Conservation (phyloP, 345 rosid genomes). For the Pugionium cornutum region DNA sequence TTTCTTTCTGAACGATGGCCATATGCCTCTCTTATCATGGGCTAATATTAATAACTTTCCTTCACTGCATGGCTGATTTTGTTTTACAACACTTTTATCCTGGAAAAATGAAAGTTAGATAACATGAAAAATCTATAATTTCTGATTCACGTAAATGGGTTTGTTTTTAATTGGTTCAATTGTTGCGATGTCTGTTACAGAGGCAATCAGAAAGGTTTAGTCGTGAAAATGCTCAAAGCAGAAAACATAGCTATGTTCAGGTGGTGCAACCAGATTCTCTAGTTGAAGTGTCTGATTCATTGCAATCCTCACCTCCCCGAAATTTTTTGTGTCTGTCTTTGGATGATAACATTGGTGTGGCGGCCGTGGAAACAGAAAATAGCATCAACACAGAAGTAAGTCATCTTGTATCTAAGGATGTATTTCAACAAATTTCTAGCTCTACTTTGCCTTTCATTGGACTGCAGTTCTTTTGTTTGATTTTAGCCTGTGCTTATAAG, state of each 20-base stretch:
- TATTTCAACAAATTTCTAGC: conserved; percentile 49
- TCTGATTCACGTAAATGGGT: conserved; percentile 21
- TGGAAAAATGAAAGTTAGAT: conserved; percentile 17
- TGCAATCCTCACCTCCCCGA: conserved; percentile 36
- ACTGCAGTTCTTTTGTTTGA: conserved; percentile 6
- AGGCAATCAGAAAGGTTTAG: conserved; percentile 70
- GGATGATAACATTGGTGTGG: conserved; percentile 66
- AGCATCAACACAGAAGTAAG: conserved; percentile 79
- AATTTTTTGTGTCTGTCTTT: conserved; percentile 57
- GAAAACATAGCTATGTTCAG: conserved; percentile 61
- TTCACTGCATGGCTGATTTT: conserved; percentile 1
- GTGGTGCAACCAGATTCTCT: conserved; percentile 51
- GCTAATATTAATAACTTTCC: not conserved
- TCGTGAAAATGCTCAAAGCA: conserved; percentile 65
- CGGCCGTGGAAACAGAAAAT: conserved; percentile 74
- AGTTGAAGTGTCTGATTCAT: conserved; percentile 64
- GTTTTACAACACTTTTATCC: not conserved
- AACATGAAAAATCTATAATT: conserved; percentile 2
- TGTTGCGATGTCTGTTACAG: conserved; percentile 48
- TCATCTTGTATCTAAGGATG: conserved; percentile 50
- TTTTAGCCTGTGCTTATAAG: not conserved
- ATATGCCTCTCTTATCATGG: conserved; percentile 18
- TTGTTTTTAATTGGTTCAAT: conserved; percentile 16
- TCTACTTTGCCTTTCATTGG: conserved; percentile 40
- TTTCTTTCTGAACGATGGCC: conserved; percentile 2